Percentiles rank a stretch among this genome's conserved stretches.
These are phyloP conservation scores for Mucor sp. DNA, from an alignment of 371 early-diverging fungal species.

Conservation along the genomic window DNA sequence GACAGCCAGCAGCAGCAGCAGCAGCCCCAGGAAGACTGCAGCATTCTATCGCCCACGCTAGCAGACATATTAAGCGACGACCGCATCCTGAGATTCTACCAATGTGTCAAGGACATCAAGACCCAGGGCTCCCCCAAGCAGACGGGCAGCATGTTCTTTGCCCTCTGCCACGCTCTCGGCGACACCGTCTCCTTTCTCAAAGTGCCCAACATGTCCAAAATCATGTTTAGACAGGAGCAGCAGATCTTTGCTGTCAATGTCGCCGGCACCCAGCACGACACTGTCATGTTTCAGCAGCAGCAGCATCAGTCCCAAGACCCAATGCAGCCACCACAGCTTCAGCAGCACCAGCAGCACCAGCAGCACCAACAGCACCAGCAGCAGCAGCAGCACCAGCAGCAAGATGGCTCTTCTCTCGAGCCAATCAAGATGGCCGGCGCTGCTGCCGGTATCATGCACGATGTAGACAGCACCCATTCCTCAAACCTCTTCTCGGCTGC, in stretches of 20 bases:
- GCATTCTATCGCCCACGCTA: slow-evolving; percentile 43
- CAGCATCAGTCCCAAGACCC: background rate
- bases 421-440: slow-evolving; percentile 22
- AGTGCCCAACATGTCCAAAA: slow-evolving; percentile 48
- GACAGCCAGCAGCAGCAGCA: background rate
- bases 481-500: slow-evolving; percentile 28
- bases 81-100: slow-evolving; percentile 49
- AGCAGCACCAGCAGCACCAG: background rate
- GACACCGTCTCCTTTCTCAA: slow-evolving; percentile 47
- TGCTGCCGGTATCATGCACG: slow-evolving; percentile 18
- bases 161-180: slow-evolving; percentile 50
- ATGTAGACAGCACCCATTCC: slow-evolving; percentile 19
- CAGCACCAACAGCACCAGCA: background rate
- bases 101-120: slow-evolving; percentile 55
- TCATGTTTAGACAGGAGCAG: slow-evolving; percentile 54
- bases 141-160: slow-evolving; percentile 55
- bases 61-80: slow-evolving; percentile 52
- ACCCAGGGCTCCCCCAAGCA: slow-evolving; percentile 45
- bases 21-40: slow-evolving; percentile 34
- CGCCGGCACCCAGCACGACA: slow-evolving; percentile 46
- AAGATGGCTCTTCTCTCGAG: slow-evolving; percentile 5
- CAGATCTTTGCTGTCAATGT: slow-evolving; percentile 52
- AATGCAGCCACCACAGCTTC: background rate
- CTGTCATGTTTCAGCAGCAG: slow-evolving; percentile 22
- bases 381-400: background rate